Evolutionary conservation across 2,329 filamentous ascomycete species (phyloP).

Genomic region (Paramyrothecium sp.): DNA sequence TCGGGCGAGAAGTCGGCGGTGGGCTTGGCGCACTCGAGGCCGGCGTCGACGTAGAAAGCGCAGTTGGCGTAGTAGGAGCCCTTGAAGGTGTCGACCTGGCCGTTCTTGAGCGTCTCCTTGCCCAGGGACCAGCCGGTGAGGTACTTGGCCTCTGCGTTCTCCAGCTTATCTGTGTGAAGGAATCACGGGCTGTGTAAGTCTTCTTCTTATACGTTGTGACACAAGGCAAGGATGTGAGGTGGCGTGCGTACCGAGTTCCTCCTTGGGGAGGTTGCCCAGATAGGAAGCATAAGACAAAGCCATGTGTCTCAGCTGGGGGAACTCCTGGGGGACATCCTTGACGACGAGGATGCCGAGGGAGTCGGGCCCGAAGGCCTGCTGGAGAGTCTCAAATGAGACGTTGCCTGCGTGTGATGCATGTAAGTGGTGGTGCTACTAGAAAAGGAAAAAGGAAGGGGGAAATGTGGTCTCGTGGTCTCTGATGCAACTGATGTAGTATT

Average conservation of each 20-base stretch:
- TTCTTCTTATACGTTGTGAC: not conserved
- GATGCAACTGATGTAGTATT: not conserved
- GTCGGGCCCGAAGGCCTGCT: constrained; percentile 83
- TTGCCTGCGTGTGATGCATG: constrained; percentile 46
- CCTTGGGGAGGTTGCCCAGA: constrained; percentile 73
- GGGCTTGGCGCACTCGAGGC: constrained; percentile 61
- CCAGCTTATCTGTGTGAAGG: constrained; percentile 45
- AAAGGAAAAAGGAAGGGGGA: too few relatives aligned
- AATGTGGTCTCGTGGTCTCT: too few relatives aligned
- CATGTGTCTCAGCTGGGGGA: constrained; percentile 66
- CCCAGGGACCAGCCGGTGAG: constrained; percentile 76
- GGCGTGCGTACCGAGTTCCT: constrained; percentile 63
- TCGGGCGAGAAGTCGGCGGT: constrained; percentile 54
- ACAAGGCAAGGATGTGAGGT: not conserved
- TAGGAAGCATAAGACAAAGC: constrained; percentile 87
- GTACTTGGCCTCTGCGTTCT: constrained; percentile 61
- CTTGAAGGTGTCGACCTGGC: constrained; percentile 76
- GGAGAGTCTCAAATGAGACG: constrained; percentile 66
- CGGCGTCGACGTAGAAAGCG: constrained; percentile 69
- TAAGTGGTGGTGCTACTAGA: constrained; percentile 5
- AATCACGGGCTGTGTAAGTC: not conserved
- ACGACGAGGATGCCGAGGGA: constrained; percentile 94
- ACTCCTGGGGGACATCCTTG: constrained; percentile 74
- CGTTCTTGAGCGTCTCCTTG: constrained; percentile 77
- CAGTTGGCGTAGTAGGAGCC: constrained; percentile 85